A percentile compares a stretch with the other conserved stretches of the same genome.
These are phyloP conservation scores for Microdochium bolleyi DNA, from an alignment of 2,329 filamentous ascomycete genomes.

Conservation along the genomic window DNA sequence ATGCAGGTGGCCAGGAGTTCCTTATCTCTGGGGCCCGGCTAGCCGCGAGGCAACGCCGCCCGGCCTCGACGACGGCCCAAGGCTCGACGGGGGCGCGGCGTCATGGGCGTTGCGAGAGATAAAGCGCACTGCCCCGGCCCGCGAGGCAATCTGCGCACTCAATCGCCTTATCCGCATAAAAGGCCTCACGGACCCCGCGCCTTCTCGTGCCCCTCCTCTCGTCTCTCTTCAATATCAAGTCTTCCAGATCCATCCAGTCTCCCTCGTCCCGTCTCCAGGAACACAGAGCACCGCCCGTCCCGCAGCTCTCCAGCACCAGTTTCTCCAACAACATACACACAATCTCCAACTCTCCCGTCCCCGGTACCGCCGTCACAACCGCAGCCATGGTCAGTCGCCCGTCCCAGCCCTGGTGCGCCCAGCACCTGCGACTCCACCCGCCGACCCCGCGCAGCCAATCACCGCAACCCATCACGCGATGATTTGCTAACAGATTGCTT, in stretches of 20 bases:
- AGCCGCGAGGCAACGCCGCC: background rate
- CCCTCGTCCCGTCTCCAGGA: background rate
- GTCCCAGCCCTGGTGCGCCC: background rate
- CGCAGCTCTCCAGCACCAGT: background rate
- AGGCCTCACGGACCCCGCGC: background rate
- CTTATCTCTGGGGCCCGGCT: background rate
- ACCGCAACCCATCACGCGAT: conserved; percentile 20
- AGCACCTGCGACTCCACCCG: background rate
- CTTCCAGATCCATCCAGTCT: background rate
- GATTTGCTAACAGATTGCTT: conserved; percentile 23
- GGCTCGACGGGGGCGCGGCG: background rate
- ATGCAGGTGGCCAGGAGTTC: background rate
- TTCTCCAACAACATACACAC: too few relatives aligned
- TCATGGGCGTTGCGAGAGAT: background rate
- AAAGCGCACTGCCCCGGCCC: background rate
- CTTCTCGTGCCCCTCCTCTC: background rate
- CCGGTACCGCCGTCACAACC: background rate
- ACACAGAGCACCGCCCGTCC: background rate
- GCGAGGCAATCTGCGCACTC: too few relatives aligned
- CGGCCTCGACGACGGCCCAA: too few relatives aligned
- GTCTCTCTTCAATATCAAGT: background rate
- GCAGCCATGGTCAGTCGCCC: background rate
- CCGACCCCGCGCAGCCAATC: conserved; percentile 15
- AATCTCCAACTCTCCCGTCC: background rate
- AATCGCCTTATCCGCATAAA: background rate